Evolutionary conservation across 768 basidiomycete genomes (phyloP).

Genomic region (Boletus tylopilopsis): DNA sequence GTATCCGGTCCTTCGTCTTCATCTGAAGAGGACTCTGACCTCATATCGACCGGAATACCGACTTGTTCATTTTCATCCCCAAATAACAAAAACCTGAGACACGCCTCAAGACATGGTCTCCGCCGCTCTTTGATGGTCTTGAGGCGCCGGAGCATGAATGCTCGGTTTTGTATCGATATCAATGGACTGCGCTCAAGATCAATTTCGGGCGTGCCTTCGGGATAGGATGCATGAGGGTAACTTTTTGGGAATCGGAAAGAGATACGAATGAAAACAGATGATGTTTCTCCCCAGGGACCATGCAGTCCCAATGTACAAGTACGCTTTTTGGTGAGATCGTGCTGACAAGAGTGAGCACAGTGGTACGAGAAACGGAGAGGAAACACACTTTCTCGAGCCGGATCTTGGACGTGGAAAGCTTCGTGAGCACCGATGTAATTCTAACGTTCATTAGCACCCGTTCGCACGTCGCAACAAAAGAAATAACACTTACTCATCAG

Average conservation of each 20-base stretch:
- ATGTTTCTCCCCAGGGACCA: conserved; percentile 88
- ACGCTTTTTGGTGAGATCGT: conserved; percentile 66
- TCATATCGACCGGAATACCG: conserved; percentile 36
- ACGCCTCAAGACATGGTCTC: conserved; percentile 83
- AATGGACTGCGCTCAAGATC: conserved; percentile 82
- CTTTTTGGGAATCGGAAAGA: conserved; percentile 85
- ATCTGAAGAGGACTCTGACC: conserved; percentile 65
- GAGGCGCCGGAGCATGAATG: conserved; percentile 74
- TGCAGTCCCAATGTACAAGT: conserved; percentile 83
- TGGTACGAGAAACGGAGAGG: neutral
- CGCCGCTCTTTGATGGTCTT: conserved; percentile 65
- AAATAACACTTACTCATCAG: conserved; percentile 60
- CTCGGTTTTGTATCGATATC: conserved; percentile 72
- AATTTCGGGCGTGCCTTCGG: conserved; percentile 65
- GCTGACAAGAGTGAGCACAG: conserved; percentile 35
- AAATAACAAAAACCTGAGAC: conserved; percentile 77
- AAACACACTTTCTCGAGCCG: conserved; percentile 78
- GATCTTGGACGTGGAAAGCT: conserved; percentile 63
- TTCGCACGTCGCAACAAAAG: neutral
- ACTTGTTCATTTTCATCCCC: conserved; percentile 54
- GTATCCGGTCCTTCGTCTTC: conserved; percentile 50
- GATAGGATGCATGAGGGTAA: conserved; percentile 65
- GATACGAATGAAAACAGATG: conserved; percentile 81
- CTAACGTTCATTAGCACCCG: conserved; percentile 33
- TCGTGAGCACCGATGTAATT: conserved; percentile 68